Base-by-base conservation (phyloP, 768 basidiomycete species). In the Lactarius akahatsu region DNA sequence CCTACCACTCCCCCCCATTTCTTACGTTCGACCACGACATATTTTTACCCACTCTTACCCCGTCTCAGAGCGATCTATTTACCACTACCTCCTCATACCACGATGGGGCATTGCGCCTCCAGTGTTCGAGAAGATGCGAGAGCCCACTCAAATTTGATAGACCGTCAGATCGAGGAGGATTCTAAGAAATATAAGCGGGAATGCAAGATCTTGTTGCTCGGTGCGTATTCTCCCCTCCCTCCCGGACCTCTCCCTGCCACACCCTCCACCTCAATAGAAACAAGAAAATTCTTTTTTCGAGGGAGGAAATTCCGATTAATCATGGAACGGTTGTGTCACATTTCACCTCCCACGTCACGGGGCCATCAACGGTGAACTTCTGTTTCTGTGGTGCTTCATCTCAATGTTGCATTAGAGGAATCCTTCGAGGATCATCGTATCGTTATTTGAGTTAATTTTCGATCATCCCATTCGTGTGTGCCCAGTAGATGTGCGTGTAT, bases 151-250 rank as follows among this genome's bases (percentile, higher is more conserved):
- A 87, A 89, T 75, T 79, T 80, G 72, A 95, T 95, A 71, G 92
- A 95, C 81, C 85, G 83, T 69, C 83, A 86, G 77, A 85, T 95
- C 61, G 92, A 95, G 74, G 93, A 95, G 78, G 94, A 96, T 75
- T 83, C 83, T 18, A 87, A 85, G 75, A 87, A 83, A 76, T 89
- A 89, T 69, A 88, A 89, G 75, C 86, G 87, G 72, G 94, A 95
- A 74, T 95, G 92, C 80, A 96, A 96, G 83, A 95, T 97, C 71
- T 77, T 97, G 26, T 79, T 97, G 16, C 81, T 97, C 20, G 95
- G 94, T 92, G 68, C 60, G 91, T 69, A n/a, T 26, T n/a, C n/a
- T 8, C 47, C 38, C 23, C 28, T 32, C 13, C 38, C 38, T 15
- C 41, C 34, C 45, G 1, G 0, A 3, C 15, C 45, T 47, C 10